phyloP scores from a whole-genome alignment of 169 alveolate genomes.

The Plasmodium vivax region DNA sequence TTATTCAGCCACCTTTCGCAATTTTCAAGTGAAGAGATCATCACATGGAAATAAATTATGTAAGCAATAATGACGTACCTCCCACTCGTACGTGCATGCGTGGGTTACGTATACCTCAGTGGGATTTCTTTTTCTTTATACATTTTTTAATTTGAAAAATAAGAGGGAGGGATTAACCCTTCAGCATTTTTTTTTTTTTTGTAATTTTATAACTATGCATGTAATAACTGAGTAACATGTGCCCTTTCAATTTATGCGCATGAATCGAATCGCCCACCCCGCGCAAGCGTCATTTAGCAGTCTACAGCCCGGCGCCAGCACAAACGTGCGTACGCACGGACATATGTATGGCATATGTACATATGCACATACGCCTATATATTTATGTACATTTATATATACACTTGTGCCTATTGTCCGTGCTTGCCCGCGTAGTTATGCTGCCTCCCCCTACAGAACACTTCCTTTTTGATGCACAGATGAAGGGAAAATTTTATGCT shows the following conservation, averaged over 20 bases:
- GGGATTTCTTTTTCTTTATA: not conserved
- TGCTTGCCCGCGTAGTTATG: not conserved
- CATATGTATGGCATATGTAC: not conserved
- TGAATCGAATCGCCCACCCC: not conserved
- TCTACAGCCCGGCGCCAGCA: not conserved
- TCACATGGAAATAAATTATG: not conserved
- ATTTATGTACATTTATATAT: no score
- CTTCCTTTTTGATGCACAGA: constrained; percentile 21
- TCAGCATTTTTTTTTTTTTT: not conserved
- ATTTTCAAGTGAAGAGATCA: not conserved
- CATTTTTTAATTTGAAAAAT: not conserved
- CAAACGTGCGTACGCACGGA: not conserved
- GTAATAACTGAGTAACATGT: not conserved
- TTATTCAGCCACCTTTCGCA: not conserved
- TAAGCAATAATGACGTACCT: not conserved
- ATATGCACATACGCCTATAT: not conserved
- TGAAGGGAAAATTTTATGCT: not conserved
- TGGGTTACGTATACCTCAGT: not conserved
- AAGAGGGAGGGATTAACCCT: not conserved
- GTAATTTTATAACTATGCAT: not conserved
- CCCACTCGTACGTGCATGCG: not conserved
- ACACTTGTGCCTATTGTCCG: not conserved
- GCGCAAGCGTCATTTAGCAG: not conserved
- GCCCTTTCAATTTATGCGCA: not conserved
- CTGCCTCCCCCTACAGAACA: not conserved